These are phyloP conservation scores for Aspergillus brasiliensis DNA, from an alignment of 2,329 filamentous ascomycete species.

Conservation along the genomic window DNA sequence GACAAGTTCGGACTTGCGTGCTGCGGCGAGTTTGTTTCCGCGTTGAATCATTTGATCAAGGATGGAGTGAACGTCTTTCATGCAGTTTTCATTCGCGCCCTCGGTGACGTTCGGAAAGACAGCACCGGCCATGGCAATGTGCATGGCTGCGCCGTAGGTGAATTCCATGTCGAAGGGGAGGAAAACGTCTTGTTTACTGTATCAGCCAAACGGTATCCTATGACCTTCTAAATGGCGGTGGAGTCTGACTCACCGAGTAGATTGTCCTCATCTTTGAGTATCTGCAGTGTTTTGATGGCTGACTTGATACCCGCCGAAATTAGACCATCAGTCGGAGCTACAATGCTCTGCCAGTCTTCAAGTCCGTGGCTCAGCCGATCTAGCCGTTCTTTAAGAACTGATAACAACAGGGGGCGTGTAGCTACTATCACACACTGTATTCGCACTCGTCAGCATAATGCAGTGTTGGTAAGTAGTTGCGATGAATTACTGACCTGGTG, in stretches of 20 bases:
- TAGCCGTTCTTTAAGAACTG: conserved; percentile 42
- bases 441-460: no score
- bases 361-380: conserved; percentile 29
- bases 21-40: conserved; percentile 37
- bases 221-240: background rate
- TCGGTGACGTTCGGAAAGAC: conserved; percentile 37
- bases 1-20: conserved; percentile 33
- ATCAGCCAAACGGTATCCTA: background rate
- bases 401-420: conserved; percentile 43
- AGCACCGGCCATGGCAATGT: conserved; percentile 42
- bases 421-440: conserved; percentile 42
- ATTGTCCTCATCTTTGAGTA: conserved; percentile 39
- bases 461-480: no score
- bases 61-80: conserved; percentile 27
- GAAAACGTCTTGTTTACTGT: conserved; percentile 31
- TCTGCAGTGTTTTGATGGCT: conserved; percentile 43
- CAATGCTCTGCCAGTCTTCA: conserved; percentile 37
- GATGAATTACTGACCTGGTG: conserved; percentile 36
- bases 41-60: conserved; percentile 38
- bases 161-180: conserved; percentile 44
- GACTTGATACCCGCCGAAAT: conserved; percentile 48
- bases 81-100: conserved; percentile 17
- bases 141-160: conserved; percentile 38
- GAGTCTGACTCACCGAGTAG: conserved; percentile 34
- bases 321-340: conserved; percentile 37